Evolutionary conservation across 2,329 filamentous ascomycete species (phyloP).

Genomic region (Microcyclospora pomicola): DNA sequence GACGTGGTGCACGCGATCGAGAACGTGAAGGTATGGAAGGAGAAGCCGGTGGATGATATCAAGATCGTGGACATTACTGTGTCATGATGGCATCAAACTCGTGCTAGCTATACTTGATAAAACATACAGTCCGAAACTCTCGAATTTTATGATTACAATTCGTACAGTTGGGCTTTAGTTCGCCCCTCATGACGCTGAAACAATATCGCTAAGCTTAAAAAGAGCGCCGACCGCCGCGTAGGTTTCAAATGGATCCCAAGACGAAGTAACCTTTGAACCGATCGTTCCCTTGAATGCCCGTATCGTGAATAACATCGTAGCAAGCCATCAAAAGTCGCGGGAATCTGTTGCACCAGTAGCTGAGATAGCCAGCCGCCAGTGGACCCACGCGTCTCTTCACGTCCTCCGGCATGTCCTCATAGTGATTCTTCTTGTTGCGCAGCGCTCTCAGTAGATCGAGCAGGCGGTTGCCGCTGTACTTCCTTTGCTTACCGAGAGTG

Average conservation of each 20-base stretch:
- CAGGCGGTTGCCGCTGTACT: slow-evolving; percentile 74
- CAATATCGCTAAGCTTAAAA: too few species aligned
- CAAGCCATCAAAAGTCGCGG: slow-evolving; percentile 65
- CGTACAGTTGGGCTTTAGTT: too few species aligned
- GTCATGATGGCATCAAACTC: neutral
- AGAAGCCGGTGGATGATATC: slow-evolving; percentile 93
- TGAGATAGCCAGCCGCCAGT: slow-evolving; percentile 61
- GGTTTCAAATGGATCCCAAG: neutral
- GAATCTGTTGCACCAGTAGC: slow-evolving; percentile 71
- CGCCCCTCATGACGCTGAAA: too few species aligned
- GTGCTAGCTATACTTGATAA: too few species aligned
- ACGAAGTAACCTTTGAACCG: slow-evolving; percentile 60
- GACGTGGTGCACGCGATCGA: slow-evolving; percentile 96
- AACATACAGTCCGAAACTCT: too few species aligned
- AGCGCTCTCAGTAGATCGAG: slow-evolving; percentile 79
- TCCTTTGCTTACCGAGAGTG: slow-evolving; percentile 82
- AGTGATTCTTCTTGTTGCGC: slow-evolving; percentile 94
- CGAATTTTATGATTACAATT: too few species aligned
- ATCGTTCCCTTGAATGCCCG: slow-evolving; percentile 49
- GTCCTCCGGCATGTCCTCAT: slow-evolving; percentile 81
- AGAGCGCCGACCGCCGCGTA: too few species aligned
- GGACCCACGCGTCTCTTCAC: slow-evolving; percentile 57
- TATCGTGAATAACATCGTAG: slow-evolving; percentile 57
- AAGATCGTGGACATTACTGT: slow-evolving; percentile 76
- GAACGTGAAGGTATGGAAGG: slow-evolving; percentile 71